phyloP scores from a whole-genome alignment of 2,329 filamentous ascomycete genomes.

The Apiospora malaysiana region DNA sequence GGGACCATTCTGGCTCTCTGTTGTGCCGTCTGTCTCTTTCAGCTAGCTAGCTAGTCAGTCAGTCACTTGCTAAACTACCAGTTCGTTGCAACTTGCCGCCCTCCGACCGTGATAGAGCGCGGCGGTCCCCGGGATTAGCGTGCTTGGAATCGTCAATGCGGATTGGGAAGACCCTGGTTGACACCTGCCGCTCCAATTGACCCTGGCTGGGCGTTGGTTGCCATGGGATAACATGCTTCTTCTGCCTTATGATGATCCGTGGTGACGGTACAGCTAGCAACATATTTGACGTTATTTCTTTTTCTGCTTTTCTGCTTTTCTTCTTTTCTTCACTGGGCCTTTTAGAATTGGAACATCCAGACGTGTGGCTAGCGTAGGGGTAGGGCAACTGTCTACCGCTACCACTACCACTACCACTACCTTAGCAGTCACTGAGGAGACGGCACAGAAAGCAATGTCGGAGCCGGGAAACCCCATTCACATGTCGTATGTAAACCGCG shows the following conservation, averaged over 20 bases:
- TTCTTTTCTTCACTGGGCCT: too few relatives aligned
- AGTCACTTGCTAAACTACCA: not conserved
- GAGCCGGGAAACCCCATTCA: not conserved
- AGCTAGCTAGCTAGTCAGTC: too few relatives aligned
- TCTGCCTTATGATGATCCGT: not conserved
- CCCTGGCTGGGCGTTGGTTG: not conserved
- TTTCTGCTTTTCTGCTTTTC: not conserved
- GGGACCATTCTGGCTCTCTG: not conserved
- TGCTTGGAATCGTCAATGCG: not conserved
- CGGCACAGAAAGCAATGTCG: not conserved
- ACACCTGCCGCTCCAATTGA: not conserved
- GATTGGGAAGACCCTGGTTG: not conserved
- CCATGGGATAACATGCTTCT: not conserved
- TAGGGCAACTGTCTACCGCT: not conserved
- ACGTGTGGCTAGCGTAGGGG: not conserved
- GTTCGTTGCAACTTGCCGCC: not conserved
- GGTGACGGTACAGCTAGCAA: not conserved
- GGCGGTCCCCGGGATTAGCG: not conserved
- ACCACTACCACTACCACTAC: not conserved
- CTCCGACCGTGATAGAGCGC: not conserved
- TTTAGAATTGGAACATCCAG: not conserved
- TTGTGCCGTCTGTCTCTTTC: not conserved
- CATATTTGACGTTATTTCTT: not conserved
- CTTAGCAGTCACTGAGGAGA: not conserved
- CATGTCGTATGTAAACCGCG: not conserved